Conservation (phyloP, 2,329 filamentous ascomycete genomes). For the Raffaelea arxii region DNA sequence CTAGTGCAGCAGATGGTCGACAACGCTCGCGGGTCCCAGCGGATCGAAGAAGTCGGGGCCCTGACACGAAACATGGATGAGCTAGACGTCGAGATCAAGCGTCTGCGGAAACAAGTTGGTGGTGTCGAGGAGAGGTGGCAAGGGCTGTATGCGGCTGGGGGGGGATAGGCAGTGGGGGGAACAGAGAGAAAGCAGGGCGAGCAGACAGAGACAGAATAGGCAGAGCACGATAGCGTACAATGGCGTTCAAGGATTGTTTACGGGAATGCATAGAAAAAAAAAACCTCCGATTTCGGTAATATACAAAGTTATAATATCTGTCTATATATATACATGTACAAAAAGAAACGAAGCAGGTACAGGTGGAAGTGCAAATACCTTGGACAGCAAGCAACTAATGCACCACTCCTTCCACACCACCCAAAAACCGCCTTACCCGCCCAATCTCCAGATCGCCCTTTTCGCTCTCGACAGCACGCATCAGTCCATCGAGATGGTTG, state of each 20-base stretch:
- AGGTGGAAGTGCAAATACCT: too few species aligned
- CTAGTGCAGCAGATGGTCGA: constrained; percentile 80
- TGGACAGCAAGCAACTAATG: constrained; percentile 6
- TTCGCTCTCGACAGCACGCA: constrained; percentile 86
- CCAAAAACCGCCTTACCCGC: constrained; percentile 68
- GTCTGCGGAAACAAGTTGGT: constrained; percentile 52
- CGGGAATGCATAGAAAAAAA: too few species aligned
- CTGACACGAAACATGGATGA: constrained; percentile 75
- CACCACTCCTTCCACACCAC: constrained; percentile 58
- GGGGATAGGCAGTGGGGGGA: too few species aligned
- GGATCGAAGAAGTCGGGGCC: constrained; percentile 80
- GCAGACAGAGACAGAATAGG: too few species aligned
- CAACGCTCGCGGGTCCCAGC: constrained; percentile 62
- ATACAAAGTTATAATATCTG: too few species aligned
- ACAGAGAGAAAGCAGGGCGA: too few species aligned
- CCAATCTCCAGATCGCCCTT: constrained; percentile 64
- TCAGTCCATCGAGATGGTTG: constrained; percentile 64
- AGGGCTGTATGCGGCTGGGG: constrained; percentile 32
- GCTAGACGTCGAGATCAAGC: constrained; percentile 66
- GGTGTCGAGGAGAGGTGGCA: constrained; percentile 54
- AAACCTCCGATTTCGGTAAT: too few species aligned
- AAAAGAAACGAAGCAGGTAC: neutral
- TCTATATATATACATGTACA: too few species aligned
- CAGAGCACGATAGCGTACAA: too few species aligned
- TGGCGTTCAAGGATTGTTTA: too few species aligned